A percentile compares a stretch with the other conserved stretches of the same genome.
phyloP scores from a whole-genome alignment of 2,329 filamentous ascomycete species.

The Colletotrichum navitas region DNA sequence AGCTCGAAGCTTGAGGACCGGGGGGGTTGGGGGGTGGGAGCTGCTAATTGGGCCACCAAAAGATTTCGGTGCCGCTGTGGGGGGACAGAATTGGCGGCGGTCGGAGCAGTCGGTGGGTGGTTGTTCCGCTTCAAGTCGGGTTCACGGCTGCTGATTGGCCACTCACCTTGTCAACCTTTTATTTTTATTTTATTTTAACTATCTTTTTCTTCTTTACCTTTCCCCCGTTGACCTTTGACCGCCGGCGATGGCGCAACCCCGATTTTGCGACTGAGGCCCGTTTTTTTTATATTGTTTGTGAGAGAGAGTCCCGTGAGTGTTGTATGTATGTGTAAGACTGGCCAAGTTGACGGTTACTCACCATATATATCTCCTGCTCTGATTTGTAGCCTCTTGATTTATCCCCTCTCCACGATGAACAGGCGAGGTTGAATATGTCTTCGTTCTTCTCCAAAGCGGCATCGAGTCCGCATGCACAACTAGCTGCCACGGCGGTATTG shows the following conservation, averaged over 20 bases:
- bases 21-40: not conserved
- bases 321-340: conserved; percentile 3
- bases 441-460: conserved; percentile 60
- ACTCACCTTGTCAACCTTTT: conserved; percentile 18
- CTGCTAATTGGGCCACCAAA: not conserved
- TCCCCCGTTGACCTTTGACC: not conserved
- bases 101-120: conserved; percentile 12
- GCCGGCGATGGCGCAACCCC: not conserved
- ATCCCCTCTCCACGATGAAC: conserved; percentile 8
- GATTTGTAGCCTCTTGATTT: not conserved
- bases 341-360: not conserved
- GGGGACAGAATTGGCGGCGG: not conserved
- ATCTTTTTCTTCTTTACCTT: not conserved
- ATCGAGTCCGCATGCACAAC: conserved; percentile 66
- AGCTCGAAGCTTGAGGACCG: conserved; percentile 8
- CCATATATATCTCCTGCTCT: not conserved
- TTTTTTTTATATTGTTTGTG: not conserved
- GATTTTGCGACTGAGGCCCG: conserved; percentile 16
- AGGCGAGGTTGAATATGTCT: conserved; percentile 51
- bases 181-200: not conserved
- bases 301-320: not conserved
- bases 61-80: conserved; percentile 4
- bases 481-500: conserved; percentile 77
- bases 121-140: not conserved
- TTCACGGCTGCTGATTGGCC: conserved; percentile 9